These are phyloP conservation scores for Pichia eremophila DNA, from an alignment of 805 yeast genomes.

Conservation along the genomic window DNA sequence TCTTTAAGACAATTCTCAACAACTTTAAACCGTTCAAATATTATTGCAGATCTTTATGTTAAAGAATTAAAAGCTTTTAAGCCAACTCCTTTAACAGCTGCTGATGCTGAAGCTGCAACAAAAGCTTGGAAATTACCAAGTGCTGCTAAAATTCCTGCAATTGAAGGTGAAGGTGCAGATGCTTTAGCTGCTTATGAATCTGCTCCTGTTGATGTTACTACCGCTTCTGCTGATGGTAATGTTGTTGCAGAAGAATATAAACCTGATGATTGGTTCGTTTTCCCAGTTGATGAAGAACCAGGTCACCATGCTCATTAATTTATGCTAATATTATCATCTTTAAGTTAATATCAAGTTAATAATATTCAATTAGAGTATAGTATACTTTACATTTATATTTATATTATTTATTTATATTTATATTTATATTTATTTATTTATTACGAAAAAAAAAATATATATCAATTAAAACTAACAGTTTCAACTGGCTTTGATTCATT, in stretches of 20 bases:
- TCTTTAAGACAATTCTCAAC: conserved; percentile 22
- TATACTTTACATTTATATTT: too few species aligned
- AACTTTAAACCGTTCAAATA: conserved; percentile 31
- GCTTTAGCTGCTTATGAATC: conserved; percentile 62
- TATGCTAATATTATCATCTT: neutral
- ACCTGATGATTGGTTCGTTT: conserved; percentile 71
- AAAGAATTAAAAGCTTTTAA: conserved; percentile 83
- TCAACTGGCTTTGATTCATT: too few species aligned
- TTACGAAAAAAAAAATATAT: neutral
- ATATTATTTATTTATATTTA: neutral
- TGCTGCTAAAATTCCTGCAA: conserved; percentile 65
- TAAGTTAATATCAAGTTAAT: neutral
- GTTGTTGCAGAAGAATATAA: conserved; percentile 33
- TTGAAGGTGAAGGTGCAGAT: conserved; percentile 58
- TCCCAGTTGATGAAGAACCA: conserved; percentile 55
- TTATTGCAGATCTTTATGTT: conserved; percentile 77
- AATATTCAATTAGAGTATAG: too few species aligned
- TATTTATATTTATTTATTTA: neutral
- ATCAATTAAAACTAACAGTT: too few species aligned
- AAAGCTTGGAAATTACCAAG: conserved; percentile 77
- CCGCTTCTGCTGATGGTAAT: conserved; percentile 35
- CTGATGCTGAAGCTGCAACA: conserved; percentile 71
- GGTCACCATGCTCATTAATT: conserved; percentile 20
- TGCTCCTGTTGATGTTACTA: conserved; percentile 65
- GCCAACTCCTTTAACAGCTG: conserved; percentile 64